Conservation (phyloP, 1,284 basidiomycete species). For the Moesziomyces parantarcticus region DNA sequence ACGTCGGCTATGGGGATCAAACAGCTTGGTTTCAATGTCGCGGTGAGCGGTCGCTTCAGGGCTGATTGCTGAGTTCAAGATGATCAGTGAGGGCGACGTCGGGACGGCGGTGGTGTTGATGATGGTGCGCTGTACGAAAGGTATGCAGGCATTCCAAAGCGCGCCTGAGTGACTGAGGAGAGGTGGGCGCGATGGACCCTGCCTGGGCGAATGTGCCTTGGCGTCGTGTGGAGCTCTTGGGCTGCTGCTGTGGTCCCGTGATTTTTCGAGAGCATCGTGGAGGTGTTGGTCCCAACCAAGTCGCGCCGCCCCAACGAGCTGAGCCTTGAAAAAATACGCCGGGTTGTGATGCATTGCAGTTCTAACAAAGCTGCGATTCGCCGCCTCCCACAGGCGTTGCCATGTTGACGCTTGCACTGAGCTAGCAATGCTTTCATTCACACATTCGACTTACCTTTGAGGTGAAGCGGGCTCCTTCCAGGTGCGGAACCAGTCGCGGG, state of each 20-base stretch:
- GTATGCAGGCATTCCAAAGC: background rate
- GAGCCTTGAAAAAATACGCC: background rate
- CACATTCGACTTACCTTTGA: too few relatives aligned
- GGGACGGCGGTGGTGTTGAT: background rate
- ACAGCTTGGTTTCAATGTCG: too few relatives aligned
- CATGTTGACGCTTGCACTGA: background rate
- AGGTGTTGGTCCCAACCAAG: conserved; percentile 29
- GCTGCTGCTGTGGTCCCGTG: background rate
- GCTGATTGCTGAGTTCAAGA: too few relatives aligned
- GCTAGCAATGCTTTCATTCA: too few relatives aligned
- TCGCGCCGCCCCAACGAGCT: conserved; percentile 3
- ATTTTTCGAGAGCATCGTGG: conserved; percentile 23
- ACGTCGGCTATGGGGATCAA: background rate
- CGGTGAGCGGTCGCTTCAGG: too few relatives aligned
- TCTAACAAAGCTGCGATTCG: too few relatives aligned
- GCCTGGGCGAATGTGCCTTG: conserved; percentile 1
- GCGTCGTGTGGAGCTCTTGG: background rate
- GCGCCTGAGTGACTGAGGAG: conserved; percentile 14
- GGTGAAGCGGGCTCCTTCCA: too few relatives aligned
- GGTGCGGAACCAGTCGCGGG: too few relatives aligned
- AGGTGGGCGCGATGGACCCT: conserved; percentile 22
- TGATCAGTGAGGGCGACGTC: background rate
- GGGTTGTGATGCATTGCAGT: background rate
- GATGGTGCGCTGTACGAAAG: conserved; percentile 1
- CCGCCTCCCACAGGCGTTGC: background rate